Conservation (phyloP, 2,329 filamentous ascomycete species). For the Keithomyces neogunnii region DNA sequence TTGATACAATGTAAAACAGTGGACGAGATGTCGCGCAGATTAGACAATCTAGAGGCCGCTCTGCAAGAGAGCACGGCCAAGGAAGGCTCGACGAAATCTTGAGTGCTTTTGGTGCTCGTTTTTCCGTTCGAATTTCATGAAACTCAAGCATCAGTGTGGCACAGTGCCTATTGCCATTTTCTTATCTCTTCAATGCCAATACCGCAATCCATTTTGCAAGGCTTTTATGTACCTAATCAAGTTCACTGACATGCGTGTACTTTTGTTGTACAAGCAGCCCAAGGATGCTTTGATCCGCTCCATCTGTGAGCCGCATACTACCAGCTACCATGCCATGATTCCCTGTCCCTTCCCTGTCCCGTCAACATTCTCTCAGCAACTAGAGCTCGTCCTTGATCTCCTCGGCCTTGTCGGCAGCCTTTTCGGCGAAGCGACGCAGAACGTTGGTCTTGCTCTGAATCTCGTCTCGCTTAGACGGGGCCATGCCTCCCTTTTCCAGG, state of each 20-base stretch:
- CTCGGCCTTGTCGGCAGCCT: slow-evolving; percentile 41
- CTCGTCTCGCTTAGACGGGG: slow-evolving; percentile 81
- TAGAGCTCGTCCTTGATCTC: slow-evolving; percentile 44
- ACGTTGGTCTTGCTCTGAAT: slow-evolving; percentile 82
- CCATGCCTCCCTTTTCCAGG: slow-evolving; percentile 77
- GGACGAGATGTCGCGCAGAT: slow-evolving; percentile 84
- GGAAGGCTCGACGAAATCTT: slow-evolving; percentile 28
- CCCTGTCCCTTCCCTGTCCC: neutral
- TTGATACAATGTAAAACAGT: slow-evolving; percentile 41
- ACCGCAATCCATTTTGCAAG: too few species aligned
- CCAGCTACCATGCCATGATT: too few species aligned
- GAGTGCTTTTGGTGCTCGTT: slow-evolving; percentile 2
- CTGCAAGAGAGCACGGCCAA: slow-evolving; percentile 50
- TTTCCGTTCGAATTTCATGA: too few species aligned
- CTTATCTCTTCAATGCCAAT: neutral
- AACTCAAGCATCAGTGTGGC: too few species aligned
- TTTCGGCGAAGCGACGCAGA: slow-evolving; percentile 64
- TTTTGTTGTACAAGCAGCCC: too few species aligned
- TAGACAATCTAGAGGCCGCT: slow-evolving; percentile 75
- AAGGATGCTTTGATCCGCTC: too few species aligned
- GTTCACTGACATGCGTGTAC: too few species aligned
- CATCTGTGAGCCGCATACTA: too few species aligned
- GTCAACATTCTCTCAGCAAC: neutral
- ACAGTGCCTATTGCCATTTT: neutral
- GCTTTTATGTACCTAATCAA: too few species aligned